Percentiles rank a stretch among this genome's conserved stretches.
These are phyloP conservation scores for Zymoseptoria pseudotritici DNA, from an alignment of 2,329 filamentous ascomycete species.

Conservation along the genomic window DNA sequence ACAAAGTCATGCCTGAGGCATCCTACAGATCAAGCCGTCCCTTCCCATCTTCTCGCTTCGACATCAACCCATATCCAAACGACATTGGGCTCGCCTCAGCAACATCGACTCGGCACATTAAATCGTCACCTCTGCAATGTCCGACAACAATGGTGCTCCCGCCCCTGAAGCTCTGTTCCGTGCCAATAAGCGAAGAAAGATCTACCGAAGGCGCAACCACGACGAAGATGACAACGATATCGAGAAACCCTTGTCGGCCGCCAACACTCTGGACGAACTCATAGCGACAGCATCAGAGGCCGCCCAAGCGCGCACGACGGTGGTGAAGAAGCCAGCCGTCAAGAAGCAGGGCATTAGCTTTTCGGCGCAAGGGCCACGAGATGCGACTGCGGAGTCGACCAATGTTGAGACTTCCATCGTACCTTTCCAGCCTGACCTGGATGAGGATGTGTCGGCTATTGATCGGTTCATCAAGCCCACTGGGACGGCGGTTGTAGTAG, in stretches of 20 bases:
- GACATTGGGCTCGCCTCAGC: neutral
- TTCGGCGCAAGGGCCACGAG: slow-evolving; percentile 7
- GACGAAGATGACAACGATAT: slow-evolving; percentile 18
- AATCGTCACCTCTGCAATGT: neutral
- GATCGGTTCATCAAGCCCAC: slow-evolving; percentile 66
- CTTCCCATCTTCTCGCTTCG: no score
- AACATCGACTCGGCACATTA: neutral
- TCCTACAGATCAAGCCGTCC: no score
- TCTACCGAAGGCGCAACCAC: slow-evolving; percentile 39
- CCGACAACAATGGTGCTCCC: neutral
- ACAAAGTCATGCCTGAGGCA: no score
- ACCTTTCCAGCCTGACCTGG: slow-evolving; percentile 1
- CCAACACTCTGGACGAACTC: neutral
- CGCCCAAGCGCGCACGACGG: neutral
- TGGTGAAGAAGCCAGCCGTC: slow-evolving; percentile 9
- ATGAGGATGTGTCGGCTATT: slow-evolving; percentile 12
- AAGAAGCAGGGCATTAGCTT: slow-evolving; percentile 27
- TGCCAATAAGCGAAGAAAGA: slow-evolving; percentile 45
- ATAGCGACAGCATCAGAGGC: neutral
- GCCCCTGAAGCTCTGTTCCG: slow-evolving; percentile 35
- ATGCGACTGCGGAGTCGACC: neutral
- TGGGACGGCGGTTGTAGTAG: slow-evolving; percentile 55
- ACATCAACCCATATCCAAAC: no score
- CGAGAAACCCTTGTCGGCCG: neutral
- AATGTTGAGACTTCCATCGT: slow-evolving; percentile 8